Evolutionary conservation across 2,329 filamentous ascomycete species (phyloP).

Genomic region (Fusarium coicis): DNA sequence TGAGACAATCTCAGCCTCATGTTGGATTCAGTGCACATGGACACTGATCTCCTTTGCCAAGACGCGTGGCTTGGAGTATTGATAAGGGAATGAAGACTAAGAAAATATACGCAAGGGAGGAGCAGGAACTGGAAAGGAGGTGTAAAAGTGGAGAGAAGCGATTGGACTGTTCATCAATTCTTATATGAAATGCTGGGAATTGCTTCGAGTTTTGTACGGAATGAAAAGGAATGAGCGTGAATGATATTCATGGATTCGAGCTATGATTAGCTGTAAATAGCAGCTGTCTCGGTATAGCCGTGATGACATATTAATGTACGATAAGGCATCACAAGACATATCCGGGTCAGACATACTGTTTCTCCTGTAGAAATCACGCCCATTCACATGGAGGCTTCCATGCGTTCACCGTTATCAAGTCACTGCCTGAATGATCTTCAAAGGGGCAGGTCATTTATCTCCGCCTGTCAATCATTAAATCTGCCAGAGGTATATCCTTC

Average conservation of each 20-base stretch:
- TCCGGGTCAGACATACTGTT: not conserved
- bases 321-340: slow-evolving; percentile 3
- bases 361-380: too few relatives aligned
- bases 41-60: slow-evolving; percentile 14
- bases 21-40: not conserved
- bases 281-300: not conserved
- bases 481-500: slow-evolving; percentile 30
- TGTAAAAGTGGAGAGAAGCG: not conserved
- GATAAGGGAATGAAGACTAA: not conserved
- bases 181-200: slow-evolving; percentile 1
- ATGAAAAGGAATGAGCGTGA: slow-evolving; percentile 7
- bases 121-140: not conserved
- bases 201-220: slow-evolving; percentile 7
- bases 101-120: slow-evolving; percentile 20
- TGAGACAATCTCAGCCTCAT: slow-evolving; percentile 27
- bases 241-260: slow-evolving; percentile 11
- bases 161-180: not conserved
- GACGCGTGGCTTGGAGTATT: not conserved
- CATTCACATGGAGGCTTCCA: not conserved
- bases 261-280: slow-evolving; percentile 9
- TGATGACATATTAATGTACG: slow-evolving; percentile 13
- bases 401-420: not conserved
- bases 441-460: not conserved
- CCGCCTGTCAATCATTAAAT: slow-evolving; percentile 10
- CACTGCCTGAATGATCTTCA: not conserved